Conservation (phyloP, 768 basidiomycete species). For the Naematelia encephala region DNA sequence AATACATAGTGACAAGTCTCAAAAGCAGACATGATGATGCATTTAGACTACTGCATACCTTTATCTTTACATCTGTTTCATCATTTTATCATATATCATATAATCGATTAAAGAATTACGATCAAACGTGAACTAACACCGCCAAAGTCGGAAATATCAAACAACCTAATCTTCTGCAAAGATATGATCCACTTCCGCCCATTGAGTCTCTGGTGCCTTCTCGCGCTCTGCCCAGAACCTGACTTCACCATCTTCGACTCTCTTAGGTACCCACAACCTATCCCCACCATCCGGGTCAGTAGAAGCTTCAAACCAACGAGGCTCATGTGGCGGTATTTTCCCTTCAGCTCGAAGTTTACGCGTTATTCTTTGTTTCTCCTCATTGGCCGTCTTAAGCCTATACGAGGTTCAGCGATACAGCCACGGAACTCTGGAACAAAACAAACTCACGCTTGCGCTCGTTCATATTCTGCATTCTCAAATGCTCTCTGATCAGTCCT, state of each 20-base stretch:
- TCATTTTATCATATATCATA: no score
- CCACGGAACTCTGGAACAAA: not conserved
- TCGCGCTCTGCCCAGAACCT: conserved; percentile 85
- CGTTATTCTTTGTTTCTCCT: conserved; percentile 75
- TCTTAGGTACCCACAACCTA: conserved; percentile 74
- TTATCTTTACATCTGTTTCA: no score
- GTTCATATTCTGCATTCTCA: conserved; percentile 81
- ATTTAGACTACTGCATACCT: no score
- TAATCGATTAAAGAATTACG: no score
- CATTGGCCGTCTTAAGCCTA: conserved; percentile 52
- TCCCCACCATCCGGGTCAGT: conserved; percentile 87
- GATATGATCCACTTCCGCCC: conserved; percentile 73
- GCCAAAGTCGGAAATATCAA: not conserved
- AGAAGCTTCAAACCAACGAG: conserved; percentile 81
- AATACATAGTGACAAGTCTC: not conserved
- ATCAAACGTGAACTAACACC: no score
- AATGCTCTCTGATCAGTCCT: conserved; percentile 93
- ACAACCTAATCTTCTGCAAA: conserved; percentile 53
- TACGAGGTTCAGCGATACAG: conserved; percentile 2
- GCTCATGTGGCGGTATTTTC: conserved; percentile 63
- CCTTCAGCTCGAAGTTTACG: conserved; percentile 74
- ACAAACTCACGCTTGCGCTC: conserved; percentile 66
- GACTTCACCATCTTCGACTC: conserved; percentile 56
- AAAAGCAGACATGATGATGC: no score
- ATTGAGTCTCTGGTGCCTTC: conserved; percentile 52